phyloP scores from a whole-genome alignment of 228 moss, liverwort and hornwort genomes.

The Sphagnum fallax region DNA sequence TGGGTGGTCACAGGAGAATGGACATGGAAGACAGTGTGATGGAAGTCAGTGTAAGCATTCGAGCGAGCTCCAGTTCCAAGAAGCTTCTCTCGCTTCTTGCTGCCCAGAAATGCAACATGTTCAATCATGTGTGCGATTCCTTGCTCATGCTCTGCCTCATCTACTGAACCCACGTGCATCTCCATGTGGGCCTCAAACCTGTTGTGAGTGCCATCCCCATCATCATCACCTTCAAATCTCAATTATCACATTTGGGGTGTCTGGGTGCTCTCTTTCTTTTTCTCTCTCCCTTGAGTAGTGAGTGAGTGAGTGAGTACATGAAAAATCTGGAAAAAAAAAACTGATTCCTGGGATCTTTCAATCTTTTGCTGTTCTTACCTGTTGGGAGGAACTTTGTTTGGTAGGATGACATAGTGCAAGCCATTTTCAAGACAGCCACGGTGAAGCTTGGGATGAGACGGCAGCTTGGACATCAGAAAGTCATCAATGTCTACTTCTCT shows the following conservation, averaged over 20 bases:
- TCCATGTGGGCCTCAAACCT: conserved; percentile 99
- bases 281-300: no score
- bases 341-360: neutral
- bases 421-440: conserved; percentile 81
- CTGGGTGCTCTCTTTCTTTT: neutral
- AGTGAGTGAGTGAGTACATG: neutral
- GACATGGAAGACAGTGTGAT: conserved; percentile 99
- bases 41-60: conserved; percentile 98
- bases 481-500: conserved; percentile 54
- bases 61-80: conserved; percentile 97
- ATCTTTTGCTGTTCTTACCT: conserved; percentile 31
- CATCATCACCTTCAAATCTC: neutral
- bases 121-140: conserved; percentile 99
- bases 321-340: neutral
- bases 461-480: conserved; percentile 70
- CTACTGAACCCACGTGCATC: conserved; percentile 99
- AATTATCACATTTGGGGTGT: no score
- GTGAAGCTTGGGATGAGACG: conserved; percentile 92
- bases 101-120: conserved; percentile 98
- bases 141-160: conserved; percentile 89
- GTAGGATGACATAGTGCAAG: conserved; percentile 85
- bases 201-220: conserved; percentile 6
- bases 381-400: conserved; percentile 94
- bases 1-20: conserved; percentile 97
- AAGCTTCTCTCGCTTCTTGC: conserved; percentile 97